Evolutionary conservation across 1,139 yeast genomes (phyloP), one percentile per base, ranked within the genome.

Genomic region (Debaryomycetaceae sp.): DNA sequence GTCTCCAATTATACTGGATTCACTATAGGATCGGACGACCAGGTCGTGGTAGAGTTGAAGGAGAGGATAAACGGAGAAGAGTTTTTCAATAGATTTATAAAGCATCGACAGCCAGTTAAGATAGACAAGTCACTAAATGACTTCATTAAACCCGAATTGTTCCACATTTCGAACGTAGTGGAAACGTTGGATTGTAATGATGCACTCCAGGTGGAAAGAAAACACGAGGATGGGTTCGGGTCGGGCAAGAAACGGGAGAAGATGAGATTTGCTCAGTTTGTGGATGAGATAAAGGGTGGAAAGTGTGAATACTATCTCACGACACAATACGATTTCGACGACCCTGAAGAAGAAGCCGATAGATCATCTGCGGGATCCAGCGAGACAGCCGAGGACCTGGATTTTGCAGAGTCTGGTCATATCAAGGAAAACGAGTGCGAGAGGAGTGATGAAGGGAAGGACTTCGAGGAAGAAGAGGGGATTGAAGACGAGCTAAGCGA

Each of bases 211-310:
- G 81, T 84, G 8, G 91, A 85, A 56, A 70, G 70, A 51, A 78
- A 80, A 53, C 59, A 61, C 23, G 62, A 69, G 37, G 79, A 80
- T 42, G 91, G 91, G 3, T 85, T 79, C 63, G 91, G 91, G 0
- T 75, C 81, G 30, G 88, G 88, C 1, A 68, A 71, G 30, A 63
- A 69, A 45, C 64, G 89, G 50, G 61, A 72, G 11, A 68, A 68
- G 45, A 72, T 83, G 78, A 56, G 65, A 1, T 68, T 84, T 47
- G 54, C 52, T 0, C 79, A 80, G 20, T 70, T 84, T 46, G 55
- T 83, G 44, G 56, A 61, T 0, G 65, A 63, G 47, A 56, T 82
- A 27, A 45, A 53, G 9, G 44, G 52, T 4, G 81, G 78, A 0
- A 73, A 72, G 8, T 71, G 66, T 24, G 66, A 66, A 1, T 71